phyloP scores from a whole-genome alignment of 371 early-diverging fungal species.

The Rhizopus stolonifer region DNA sequence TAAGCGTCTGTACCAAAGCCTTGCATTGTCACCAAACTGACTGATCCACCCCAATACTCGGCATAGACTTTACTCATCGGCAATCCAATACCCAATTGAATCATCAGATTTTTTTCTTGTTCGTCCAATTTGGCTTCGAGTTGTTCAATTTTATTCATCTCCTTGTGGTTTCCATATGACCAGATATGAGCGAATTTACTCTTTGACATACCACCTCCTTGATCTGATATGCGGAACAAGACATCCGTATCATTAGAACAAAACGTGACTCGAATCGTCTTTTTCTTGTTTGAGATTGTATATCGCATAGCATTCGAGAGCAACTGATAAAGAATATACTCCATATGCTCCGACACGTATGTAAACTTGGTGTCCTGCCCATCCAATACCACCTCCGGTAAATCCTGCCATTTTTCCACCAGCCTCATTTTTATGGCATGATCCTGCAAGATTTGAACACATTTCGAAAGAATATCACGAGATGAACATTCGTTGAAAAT shows the following conservation, averaged over 20 bases:
- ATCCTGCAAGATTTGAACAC: slow-evolving; percentile 47
- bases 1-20: slow-evolving; percentile 87
- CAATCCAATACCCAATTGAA: slow-evolving; percentile 75
- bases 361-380: slow-evolving; percentile 63
- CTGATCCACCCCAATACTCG: slow-evolving; percentile 74
- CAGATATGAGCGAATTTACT: slow-evolving; percentile 60
- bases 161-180: slow-evolving; percentile 66
- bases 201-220: slow-evolving; percentile 74
- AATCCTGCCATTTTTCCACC: not conserved
- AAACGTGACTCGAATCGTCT: slow-evolving; percentile 65
- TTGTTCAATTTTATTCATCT: slow-evolving; percentile 60
- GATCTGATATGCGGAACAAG: slow-evolving; percentile 80
- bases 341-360: slow-evolving; percentile 85
- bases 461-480: slow-evolving; percentile 56
- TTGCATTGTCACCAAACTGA: slow-evolving; percentile 67
- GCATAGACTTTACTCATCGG: slow-evolving; percentile 84
- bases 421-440: slow-evolving; percentile 9
- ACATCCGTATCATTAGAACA: slow-evolving; percentile 62
- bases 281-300: slow-evolving; percentile 27
- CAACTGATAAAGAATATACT: slow-evolving; percentile 83
- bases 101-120: slow-evolving; percentile 30
- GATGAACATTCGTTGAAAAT: slow-evolving; percentile 64
- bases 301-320: slow-evolving; percentile 73
- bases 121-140: slow-evolving; percentile 62
- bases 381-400: slow-evolving; percentile 12